Evolutionary conservation across 208 protist genomes (phyloP).

Genomic region (Leishmania aethiopica): DNA sequence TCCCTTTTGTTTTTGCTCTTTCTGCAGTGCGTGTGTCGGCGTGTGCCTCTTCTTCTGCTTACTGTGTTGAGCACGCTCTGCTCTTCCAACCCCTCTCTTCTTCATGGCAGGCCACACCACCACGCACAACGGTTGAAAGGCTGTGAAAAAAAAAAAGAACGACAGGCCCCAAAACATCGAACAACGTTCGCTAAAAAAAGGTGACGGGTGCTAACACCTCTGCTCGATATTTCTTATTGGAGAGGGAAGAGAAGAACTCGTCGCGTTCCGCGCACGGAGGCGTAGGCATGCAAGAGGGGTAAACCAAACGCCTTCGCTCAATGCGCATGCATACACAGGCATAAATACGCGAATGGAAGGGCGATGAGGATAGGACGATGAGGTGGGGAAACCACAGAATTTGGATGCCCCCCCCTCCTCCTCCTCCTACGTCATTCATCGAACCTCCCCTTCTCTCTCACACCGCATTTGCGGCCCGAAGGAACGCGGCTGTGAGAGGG

Average conservation of each 20-base stretch:
- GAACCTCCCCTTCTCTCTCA: background rate
- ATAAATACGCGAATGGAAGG: background rate
- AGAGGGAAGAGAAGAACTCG: background rate
- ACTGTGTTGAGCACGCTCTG: background rate
- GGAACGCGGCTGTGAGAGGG: background rate
- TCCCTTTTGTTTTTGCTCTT: background rate
- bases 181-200: background rate
- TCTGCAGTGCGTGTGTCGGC: background rate
- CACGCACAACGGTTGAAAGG: background rate
- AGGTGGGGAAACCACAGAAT: background rate
- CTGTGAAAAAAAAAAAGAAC: background rate
- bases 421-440: background rate
- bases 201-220: background rate
- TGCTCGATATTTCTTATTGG: background rate
- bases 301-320: background rate
- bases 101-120: background rate
- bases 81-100: background rate
- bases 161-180: background rate
- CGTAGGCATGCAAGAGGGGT: background rate
- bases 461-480: background rate
- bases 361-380: background rate
- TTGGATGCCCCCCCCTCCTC: background rate
- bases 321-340: background rate
- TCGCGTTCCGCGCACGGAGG: background rate
- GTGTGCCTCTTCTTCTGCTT: background rate